Base-by-base conservation (phyloP, 371 early-diverging fungal genomes). In the Mortierella polycephala region DNA sequence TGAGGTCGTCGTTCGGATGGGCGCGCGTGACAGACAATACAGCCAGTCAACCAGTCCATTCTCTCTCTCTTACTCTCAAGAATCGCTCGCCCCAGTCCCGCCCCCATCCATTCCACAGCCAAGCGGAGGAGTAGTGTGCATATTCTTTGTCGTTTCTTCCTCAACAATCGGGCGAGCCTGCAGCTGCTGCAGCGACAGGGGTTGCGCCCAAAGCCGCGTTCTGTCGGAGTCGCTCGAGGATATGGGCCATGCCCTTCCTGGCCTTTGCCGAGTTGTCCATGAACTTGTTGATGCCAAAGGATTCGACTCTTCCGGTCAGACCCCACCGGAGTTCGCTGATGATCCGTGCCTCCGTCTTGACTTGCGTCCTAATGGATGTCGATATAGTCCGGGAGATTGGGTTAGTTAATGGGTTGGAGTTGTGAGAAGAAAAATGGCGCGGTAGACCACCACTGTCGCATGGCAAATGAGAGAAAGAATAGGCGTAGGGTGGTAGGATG, bases 291-390 rank as follows among this genome's bases (percentile, higher is more conserved):
- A 96, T 85, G n/a, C 98, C 96, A 85, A 96, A 96, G 44, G 85
- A 85, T 83, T 98, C 98, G 67, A 98, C 90, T 56, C 86, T 74
- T 39, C 87, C 83, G 50, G 94, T 91, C 58, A 98, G 82, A 41
- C 93, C 94, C 91, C 94, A 98, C 13, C 95, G 95, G 61, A 96
- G 89, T 56, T 91, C 94, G 20, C 95, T 95, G 23, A 96, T 86
- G 57, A 98, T 92, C 65, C 93, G 84, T 30, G 95, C 97, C 69
- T 95, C 93, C 57, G 92, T 93, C 67, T 88, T 90, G 62, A 94
- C 90, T 45, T 85, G 77, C n/a, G 97, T 97, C 82, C 81, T 80
- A 49, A 55, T 9, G 30, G 53, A 47, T 16, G 14, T 18, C 13
- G 58, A 56, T 41, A 5, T 40, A 8, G 20, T 8, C 49, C 12